Percentiles rank a stretch among this genome's conserved stretches.
phyloP scores from a whole-genome alignment of 2,329 filamentous ascomycete genomes.

The Sporothrix protearum region DNA sequence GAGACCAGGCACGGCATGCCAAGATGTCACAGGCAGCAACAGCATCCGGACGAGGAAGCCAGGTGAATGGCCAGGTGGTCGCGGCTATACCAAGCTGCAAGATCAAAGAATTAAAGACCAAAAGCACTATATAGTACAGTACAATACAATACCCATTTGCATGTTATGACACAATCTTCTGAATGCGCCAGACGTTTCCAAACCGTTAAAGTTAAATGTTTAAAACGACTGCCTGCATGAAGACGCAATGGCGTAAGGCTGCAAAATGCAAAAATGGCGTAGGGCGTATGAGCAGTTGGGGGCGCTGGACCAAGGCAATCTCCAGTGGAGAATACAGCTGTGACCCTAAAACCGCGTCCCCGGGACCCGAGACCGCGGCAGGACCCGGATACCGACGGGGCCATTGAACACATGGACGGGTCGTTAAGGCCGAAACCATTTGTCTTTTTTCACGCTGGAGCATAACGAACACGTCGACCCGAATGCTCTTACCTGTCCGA shows the following conservation, averaged over 20 bases:
- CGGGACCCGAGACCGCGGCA: conserved; percentile 4
- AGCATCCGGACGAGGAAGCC: conserved; percentile 54
- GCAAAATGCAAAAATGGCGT: neutral
- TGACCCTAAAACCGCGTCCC: neutral
- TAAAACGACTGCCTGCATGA: neutral
- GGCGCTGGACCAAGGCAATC: neutral
- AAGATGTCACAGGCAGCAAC: conserved; percentile 53
- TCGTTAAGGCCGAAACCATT: neutral
- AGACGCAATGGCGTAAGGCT: neutral
- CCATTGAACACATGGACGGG: neutral
- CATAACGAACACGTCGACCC: neutral
- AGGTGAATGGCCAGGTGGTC: conserved; percentile 37
- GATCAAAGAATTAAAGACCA: too few relatives aligned
- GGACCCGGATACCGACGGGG: neutral
- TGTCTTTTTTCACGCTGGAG: neutral
- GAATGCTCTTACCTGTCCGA: neutral
- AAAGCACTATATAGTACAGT: neutral
- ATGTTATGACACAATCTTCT: neutral
- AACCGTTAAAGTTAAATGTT: too few relatives aligned
- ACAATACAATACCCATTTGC: conserved; percentile 22
- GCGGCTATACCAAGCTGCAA: neutral
- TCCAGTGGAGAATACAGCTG: neutral
- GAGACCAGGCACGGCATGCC: conserved; percentile 58
- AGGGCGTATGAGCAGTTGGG: neutral
- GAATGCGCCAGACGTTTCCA: neutral